Evolutionary conservation across 2,329 filamentous ascomycete genomes (phyloP), one percentile per base, ranked within the genome.

Genomic region (Mycosphaerella arachidis): DNA sequence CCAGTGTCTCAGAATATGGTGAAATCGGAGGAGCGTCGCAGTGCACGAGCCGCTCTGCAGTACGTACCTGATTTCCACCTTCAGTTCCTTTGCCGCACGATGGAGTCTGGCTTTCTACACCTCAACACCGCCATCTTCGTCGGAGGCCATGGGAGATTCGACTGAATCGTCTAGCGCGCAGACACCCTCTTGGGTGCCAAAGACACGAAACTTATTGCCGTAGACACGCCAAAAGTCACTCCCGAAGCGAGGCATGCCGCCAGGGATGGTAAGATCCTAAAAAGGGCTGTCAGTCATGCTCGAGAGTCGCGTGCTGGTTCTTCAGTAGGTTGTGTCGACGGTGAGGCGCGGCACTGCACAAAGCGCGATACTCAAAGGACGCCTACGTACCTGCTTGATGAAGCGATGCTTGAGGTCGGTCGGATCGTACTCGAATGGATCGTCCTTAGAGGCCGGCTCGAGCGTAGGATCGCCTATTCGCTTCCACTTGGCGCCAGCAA

Each of bases 171-270:
- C 67, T 16, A 73, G 61, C 48, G 61, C 61, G 52, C 75, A 82
- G 6, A 81, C 71, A 30, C 75, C 76, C 70, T 87, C 84, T 51
- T 78, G 67, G 0, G 84, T 86, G 2, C 84, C 85, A 73, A 86
- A 87, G 1, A 85, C 79, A 43, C 84, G 75, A 57, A 87, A 68
- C 63, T 79, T 83, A 65, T 87, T 87, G 1, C 81, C 81, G 68
- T 86, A 85, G 9, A 79, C 70, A 4, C 72, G 67, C 85, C 85
- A 87, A 67, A 87, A 86, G 16, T 75, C 71, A 4, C 75, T 76
- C 1, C 76, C 75, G 59, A 81, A 81, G 1, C 74, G 69, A 7
- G 85, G 84, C 61, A 87, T 81, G 3, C 71, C 71, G 8, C 67
- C 66, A 18, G 64, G 59, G 8, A 72, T 64, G 50, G 81, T 68